These are phyloP conservation scores for Picochlorum sp. DNA, from an alignment of 139 green algal species.

Conservation along the genomic window DNA sequence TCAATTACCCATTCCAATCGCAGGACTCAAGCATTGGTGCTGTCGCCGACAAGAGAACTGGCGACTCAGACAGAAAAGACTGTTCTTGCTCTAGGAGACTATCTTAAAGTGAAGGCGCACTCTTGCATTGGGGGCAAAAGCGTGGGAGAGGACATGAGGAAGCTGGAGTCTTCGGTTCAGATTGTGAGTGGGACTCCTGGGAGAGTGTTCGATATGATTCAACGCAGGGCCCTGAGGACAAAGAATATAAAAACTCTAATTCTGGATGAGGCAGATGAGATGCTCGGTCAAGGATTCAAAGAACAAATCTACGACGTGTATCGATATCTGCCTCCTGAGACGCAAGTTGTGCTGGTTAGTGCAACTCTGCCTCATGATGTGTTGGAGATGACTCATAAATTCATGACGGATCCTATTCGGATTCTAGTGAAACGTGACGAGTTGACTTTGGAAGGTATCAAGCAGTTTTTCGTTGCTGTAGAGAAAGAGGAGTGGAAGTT, in stretches of 20 bases:
- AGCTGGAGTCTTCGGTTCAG: conserved; percentile 86
- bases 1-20: no score
- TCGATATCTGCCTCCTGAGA: conserved; percentile 77
- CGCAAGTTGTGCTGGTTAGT: conserved; percentile 86
- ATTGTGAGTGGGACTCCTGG: conserved; percentile 93
- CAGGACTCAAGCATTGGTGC: conserved; percentile 66
- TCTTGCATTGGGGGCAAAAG: conserved; percentile 91
- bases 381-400: conserved; percentile 97
- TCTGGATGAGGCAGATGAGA: conserved; percentile 96
- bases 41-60: conserved; percentile 96
- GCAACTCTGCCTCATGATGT: conserved; percentile 93
- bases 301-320: conserved; percentile 99
- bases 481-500: conserved; percentile 99
- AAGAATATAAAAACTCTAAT: conserved; percentile 67
- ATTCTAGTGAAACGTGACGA: conserved; percentile 99
- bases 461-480: conserved; percentile 99
- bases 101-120: conserved; percentile 81
- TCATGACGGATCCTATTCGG: conserved; percentile 97
- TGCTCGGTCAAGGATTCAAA: conserved; percentile 97
- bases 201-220: conserved; percentile 98
- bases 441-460: conserved; percentile 98
- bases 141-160: conserved; percentile 91
- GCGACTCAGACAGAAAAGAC: conserved; percentile 92
- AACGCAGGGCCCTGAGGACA: conserved; percentile 64
- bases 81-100: conserved; percentile 84